A percentile compares a stretch with the other conserved stretches of the same genome.
Conservation (phyloP, 495 filamentous ascomycete species). For the Tuber aestivum region DNA sequence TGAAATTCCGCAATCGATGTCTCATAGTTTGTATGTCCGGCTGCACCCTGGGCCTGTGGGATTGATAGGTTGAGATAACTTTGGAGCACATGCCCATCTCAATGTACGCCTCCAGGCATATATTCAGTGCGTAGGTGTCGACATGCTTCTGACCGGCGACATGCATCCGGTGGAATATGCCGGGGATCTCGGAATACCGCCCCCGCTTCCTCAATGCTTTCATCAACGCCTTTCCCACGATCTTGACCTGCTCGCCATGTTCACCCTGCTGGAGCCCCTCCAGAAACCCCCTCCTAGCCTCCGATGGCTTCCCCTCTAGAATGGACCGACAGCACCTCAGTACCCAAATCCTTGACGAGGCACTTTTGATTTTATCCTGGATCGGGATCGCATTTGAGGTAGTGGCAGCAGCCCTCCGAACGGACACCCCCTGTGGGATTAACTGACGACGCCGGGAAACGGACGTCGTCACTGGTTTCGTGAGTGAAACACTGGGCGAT, state of each 20-base stretch:
- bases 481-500: neutral
- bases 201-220: constrained; percentile 25
- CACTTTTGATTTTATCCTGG: neutral
- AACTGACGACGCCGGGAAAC: neutral
- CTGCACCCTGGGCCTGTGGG: constrained; percentile 19
- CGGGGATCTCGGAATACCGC: constrained; percentile 26
- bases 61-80: constrained; percentile 24
- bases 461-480: neutral
- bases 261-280: constrained; percentile 19
- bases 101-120: constrained; percentile 36
- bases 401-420: neutral
- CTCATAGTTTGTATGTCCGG: constrained; percentile 28
- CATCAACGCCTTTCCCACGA: constrained; percentile 29
- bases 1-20: constrained; percentile 30
- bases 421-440: neutral
- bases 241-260: constrained; percentile 10
- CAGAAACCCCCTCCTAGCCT: constrained; percentile 26
- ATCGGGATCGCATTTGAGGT: neutral
- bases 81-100: constrained; percentile 24
- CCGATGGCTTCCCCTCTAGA: constrained; percentile 4
- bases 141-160: constrained; percentile 9
- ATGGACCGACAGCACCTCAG: constrained; percentile 20
- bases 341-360: constrained; percentile 12
- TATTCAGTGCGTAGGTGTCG: constrained; percentile 28
- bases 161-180: constrained; percentile 23